Evolutionary conservation across 306 rosid species (phyloP), one percentile per base, ranked within the genome.

Genomic region (Castanospermum australe): DNA sequence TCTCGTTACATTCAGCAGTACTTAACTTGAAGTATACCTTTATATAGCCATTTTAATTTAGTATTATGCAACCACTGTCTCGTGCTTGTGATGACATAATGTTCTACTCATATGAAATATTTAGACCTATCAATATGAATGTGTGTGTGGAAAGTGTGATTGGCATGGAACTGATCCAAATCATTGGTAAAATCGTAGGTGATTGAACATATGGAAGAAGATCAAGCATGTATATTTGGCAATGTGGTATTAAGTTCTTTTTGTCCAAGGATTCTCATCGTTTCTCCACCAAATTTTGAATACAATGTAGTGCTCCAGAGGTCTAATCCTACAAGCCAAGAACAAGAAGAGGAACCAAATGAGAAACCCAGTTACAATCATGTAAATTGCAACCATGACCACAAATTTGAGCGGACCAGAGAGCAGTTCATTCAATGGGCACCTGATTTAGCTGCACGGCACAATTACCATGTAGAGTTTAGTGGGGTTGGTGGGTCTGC

Each of bases 121-220:
- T 45, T 68, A 66, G 45, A 48, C 65, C 35, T 61, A 12, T 54
- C 25, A 36, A 50, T 71, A 28, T 52, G 25, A 41, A 12, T 35
- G 2, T 21, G 12, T n/a, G n/a, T 39, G 13, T 59, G 66, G 69
- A 22, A 22, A 67, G 44, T 66, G 22, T 67, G 66, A 47, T 75
- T 75, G 54, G 38, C 48, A 17, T 57, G 52, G 47, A 52, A 75
- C 55, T 73, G 15, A 79, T 48, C n/a, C n/a, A 15, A 69, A 50
- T 80, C 21, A 20, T 14, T 39, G 47, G 60, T 48, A 55, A 69
- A 47, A 78, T 71, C 70, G 54, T 69, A 95, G 99, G 99, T 95
- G 39, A 95, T 95, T 72, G 99, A 95, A 81, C 99, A 95, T 47
- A 95, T 95, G 97, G 96, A 91, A 59, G 99, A 95, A 91, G 96